phyloP scores from a whole-genome alignment of 495 filamentous ascomycete species.

The Hypomontagnella monticulosa region DNA sequence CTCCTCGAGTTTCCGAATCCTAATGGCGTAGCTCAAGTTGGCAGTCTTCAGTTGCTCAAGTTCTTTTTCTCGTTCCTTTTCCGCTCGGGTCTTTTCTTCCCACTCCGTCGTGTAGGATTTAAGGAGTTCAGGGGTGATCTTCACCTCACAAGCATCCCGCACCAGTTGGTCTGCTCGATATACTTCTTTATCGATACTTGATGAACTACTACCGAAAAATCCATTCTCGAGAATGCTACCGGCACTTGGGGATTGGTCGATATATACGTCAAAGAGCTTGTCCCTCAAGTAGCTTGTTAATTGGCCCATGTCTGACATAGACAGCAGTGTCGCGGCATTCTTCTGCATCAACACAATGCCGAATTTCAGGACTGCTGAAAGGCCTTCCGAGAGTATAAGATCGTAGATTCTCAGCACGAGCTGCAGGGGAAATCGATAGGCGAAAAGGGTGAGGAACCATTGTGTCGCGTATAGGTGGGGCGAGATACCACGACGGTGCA shows the following conservation, averaged over 20 bases:
- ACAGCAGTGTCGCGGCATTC: slow-evolving; percentile 80
- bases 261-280: slow-evolving; percentile 93
- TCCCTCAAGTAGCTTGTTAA: slow-evolving; percentile 93
- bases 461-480: slow-evolving; percentile 97
- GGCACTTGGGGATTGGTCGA: slow-evolving; percentile 88
- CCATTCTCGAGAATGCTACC: slow-evolving; percentile 92
- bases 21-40: slow-evolving; percentile 69
- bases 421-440: slow-evolving; percentile 96
- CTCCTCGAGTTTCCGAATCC: slow-evolving; percentile 85
- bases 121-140: slow-evolving; percentile 81
- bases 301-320: slow-evolving; percentile 87
- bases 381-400: slow-evolving; percentile 91
- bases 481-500: slow-evolving; percentile 84
- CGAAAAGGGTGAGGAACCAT: slow-evolving; percentile 99
- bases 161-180: slow-evolving; percentile 95
- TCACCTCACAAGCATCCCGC: slow-evolving; percentile 90
- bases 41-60: slow-evolving; percentile 76
- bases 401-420: slow-evolving; percentile 97
- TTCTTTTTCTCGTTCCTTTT: slow-evolving; percentile 84
- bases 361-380: slow-evolving; percentile 93
- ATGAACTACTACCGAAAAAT: slow-evolving; percentile 91
- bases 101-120: slow-evolving; percentile 85
- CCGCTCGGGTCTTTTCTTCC: slow-evolving; percentile 82
- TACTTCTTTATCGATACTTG: slow-evolving; percentile 88
- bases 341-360: slow-evolving; percentile 95